Evolutionary conservation across 2,329 filamentous ascomycete genomes (phyloP).

Genomic region (Penicillium sp.): DNA sequence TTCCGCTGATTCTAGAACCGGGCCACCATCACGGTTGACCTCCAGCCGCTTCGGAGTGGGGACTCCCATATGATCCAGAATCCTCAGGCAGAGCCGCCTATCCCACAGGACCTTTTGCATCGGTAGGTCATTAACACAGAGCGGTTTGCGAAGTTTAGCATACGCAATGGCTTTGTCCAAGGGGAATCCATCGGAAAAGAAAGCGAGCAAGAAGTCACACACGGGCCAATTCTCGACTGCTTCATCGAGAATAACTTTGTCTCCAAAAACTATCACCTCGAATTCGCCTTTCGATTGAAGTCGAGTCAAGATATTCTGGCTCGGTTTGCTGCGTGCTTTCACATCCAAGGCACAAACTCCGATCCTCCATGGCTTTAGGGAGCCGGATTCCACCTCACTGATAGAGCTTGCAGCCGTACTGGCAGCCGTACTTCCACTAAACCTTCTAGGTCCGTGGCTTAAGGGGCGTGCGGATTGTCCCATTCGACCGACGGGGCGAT

Average conservation of each 20-base stretch:
- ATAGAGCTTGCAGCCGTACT: slow-evolving; percentile 80
- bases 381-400: slow-evolving; percentile 57
- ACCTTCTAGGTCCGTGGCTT: slow-evolving; percentile 68
- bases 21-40: slow-evolving; percentile 89
- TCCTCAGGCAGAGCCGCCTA: slow-evolving; percentile 79
- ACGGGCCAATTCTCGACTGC: slow-evolving; percentile 94
- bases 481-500: slow-evolving; percentile 36
- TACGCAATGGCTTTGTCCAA: slow-evolving; percentile 97
- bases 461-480: slow-evolving; percentile 52
- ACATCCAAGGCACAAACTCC: slow-evolving; percentile 93
- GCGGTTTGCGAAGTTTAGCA: slow-evolving; percentile 86
- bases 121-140: slow-evolving; percentile 93
- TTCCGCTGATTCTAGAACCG: slow-evolving; percentile 72
- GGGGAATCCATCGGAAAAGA: slow-evolving; percentile 97
- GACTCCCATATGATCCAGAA: slow-evolving; percentile 85
- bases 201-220: slow-evolving; percentile 94
- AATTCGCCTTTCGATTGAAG: slow-evolving; percentile 89
- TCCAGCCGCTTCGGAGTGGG: slow-evolving; percentile 86
- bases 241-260: slow-evolving; percentile 98
- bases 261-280: slow-evolving; percentile 95
- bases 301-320: slow-evolving; percentile 90
- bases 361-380: slow-evolving; percentile 61
- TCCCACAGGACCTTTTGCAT: slow-evolving; percentile 99
- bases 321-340: slow-evolving; percentile 95
- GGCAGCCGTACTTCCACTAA: slow-evolving; percentile 75